Conservation (phyloP, 2,329 filamentous ascomycete genomes). For the Microthyrium microscopicum region DNA sequence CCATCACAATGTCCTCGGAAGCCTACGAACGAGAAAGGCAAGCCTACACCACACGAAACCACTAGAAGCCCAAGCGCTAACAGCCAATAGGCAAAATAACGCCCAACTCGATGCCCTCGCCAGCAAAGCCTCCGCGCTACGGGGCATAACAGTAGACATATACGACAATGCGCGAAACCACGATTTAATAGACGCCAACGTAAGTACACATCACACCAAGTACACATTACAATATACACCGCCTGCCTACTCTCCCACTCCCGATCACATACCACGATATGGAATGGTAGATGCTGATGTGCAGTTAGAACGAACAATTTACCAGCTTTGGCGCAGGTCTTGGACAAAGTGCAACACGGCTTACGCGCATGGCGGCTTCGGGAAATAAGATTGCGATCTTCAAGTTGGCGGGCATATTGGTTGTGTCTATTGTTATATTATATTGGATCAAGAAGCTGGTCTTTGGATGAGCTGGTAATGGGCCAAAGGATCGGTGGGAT, state of each 20-base stretch:
- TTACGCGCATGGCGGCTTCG: conserved; percentile 78
- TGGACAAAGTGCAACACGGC: conserved; percentile 64
- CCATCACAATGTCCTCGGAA: conserved; percentile 31
- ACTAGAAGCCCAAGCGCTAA: conserved; percentile 6
- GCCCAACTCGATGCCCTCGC: conserved; percentile 81
- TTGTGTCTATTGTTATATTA: conserved; percentile 53
- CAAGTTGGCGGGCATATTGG: conserved; percentile 71
- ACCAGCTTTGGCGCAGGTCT: conserved; percentile 69
- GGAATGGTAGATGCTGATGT: too few species aligned
- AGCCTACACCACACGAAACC: conserved; percentile 10
- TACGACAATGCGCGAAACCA: conserved; percentile 90
- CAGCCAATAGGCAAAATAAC: conserved; percentile 60
- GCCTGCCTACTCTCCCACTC: background rate
- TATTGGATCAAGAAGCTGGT: conserved; percentile 37
- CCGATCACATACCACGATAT: background rate
- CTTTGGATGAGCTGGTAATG: background rate
- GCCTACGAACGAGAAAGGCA: conserved; percentile 45
- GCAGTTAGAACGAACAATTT: conserved; percentile 64
- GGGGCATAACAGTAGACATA: conserved; percentile 90
- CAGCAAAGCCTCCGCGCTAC: conserved; percentile 77
- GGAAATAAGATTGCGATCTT: conserved; percentile 85
- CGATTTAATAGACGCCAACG: conserved; percentile 72
- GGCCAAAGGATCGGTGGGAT: too few species aligned
- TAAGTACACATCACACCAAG: conserved; percentile 28
- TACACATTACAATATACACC: background rate